Evolutionary conservation across 352 stramenopile genomes (phyloP).

Genomic region (Lagenidium giganteum): DNA sequence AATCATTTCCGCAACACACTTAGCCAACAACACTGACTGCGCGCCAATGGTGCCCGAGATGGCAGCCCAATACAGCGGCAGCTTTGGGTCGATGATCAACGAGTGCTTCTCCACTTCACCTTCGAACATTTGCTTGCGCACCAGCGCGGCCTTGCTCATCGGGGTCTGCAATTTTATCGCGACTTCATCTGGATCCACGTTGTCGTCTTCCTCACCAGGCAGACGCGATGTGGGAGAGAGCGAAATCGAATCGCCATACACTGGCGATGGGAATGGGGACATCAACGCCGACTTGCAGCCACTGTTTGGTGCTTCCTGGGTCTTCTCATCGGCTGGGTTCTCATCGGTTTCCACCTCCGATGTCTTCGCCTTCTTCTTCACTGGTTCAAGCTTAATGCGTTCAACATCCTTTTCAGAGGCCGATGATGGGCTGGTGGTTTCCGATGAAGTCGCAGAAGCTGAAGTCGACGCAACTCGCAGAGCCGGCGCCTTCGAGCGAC

Average conservation of each 20-base stretch:
- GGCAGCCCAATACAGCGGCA: conserved; percentile 83
- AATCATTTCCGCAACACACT: conserved; percentile 84
- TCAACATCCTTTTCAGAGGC: no score
- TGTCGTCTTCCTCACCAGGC: conserved; percentile 29
- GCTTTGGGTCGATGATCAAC: conserved; percentile 80
- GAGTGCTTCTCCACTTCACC: conserved; percentile 80
- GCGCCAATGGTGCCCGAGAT: conserved; percentile 82
- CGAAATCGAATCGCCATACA: conserved; percentile 18
- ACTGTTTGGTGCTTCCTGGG: background rate
- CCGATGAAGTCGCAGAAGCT: background rate
- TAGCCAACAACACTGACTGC: conserved; percentile 79
- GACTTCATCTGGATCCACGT: conserved; percentile 56
- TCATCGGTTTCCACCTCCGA: background rate
- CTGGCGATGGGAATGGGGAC: conserved; percentile 69
- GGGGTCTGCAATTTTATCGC: no score
- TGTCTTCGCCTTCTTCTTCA: conserved; percentile 2
- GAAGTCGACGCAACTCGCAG: conserved; percentile 47
- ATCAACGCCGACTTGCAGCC: conserved; percentile 63
- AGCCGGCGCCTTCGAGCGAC: conserved; percentile 72
- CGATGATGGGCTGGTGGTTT: conserved; percentile 3
- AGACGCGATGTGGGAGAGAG: conserved; percentile 15
- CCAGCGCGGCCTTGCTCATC: conserved; percentile 33
- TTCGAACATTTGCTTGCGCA: conserved; percentile 46
- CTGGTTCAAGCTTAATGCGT: no score
- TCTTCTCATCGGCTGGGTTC: background rate